Base-by-base conservation (phyloP, 345 rosid genomes). In the Euphorbia pulcherrima region DNA sequence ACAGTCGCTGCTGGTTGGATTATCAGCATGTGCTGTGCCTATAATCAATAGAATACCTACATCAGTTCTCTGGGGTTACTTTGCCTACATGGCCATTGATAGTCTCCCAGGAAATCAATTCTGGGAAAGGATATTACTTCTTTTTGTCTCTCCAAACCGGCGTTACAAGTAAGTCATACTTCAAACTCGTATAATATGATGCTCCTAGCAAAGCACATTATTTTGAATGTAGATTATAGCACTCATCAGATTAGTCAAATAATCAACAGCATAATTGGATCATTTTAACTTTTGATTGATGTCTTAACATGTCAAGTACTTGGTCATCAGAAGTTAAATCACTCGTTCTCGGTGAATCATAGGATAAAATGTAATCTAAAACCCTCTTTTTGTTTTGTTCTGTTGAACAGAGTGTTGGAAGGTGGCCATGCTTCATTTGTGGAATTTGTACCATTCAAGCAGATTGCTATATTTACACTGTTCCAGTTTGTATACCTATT, bases 1-100 rank as follows among this genome's bases (percentile, higher is more conserved):
- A 81, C 96, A 92, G 70, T 92, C 96, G 33, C 20, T 80, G 68
- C 92, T 92, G 8, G 90, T 86, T 24, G 96, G 86, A 27, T 24
- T 81, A 53, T 73, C 87, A 62, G 69, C 83, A 59, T 75, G 80
- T 55, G 88, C 78, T n/a, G 59, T 85, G 24, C 96, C 96, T 14
- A 67, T 82, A 65, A 73, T 92, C 27, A 88, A 82, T 52, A 78
- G 52, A 83, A 83, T 89, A 69, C 92, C 96, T 9, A 86, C 92
- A 48, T 89, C 96, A 57, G 90, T 86, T 51, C 84, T 89, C 1
- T 89, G 97, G 97, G 95, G 97, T 53, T 90, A 90, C 78, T 90
- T 90, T 68, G 88, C 97, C 52, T 88, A 89, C 80, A 89, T 85
- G 96, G 97, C 94, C 68, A 83, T 92, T 57, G 96, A 92, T 65